These are phyloP conservation scores for Candida ascalaphidarum DNA, from an alignment of 805 yeast genomes.

Conservation along the genomic window DNA sequence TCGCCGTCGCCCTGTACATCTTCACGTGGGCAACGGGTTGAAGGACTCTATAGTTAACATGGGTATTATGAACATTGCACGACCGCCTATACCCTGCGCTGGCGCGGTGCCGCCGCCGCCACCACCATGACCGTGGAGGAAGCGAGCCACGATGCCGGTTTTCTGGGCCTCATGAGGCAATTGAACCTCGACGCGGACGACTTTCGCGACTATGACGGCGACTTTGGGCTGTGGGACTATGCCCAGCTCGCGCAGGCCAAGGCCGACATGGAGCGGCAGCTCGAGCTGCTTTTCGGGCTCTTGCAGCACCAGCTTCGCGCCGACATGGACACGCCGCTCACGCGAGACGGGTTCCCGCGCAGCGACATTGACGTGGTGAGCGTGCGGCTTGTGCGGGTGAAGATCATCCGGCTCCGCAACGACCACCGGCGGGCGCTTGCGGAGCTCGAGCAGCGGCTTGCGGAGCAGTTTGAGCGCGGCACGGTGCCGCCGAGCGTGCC, in stretches of 20 bases:
- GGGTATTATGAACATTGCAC: no score
- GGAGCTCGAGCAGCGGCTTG: conserved; percentile 38
- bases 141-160: conserved; percentile 1
- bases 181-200: conserved; percentile 5
- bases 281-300: conserved; percentile 34
- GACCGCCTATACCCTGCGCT: no score
- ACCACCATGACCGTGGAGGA: conserved; percentile 1
- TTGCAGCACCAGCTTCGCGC: conserved; percentile 37
- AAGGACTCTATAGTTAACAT: no score
- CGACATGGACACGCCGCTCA: conserved; percentile 57
- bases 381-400: conserved; percentile 52
- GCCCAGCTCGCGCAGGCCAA: conserved; percentile 9
- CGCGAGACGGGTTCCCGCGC: conserved; percentile 79
- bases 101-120: no score
- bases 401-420: conserved; percentile 60
- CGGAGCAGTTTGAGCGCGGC: conserved; percentile 27
- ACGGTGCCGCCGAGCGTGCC: neutral
- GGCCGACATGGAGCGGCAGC: conserved; percentile 17
- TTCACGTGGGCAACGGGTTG: no score
- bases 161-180: conserved; percentile 7
- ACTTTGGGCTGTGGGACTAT: neutral
- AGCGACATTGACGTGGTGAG: conserved; percentile 70
- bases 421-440: conserved; percentile 49
- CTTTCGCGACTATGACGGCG: conserved; percentile 1
- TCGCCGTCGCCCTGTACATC: no score